phyloP scores from a whole-genome alignment of 2,329 filamentous ascomycete species.

The Colletotrichum somersetense region DNA sequence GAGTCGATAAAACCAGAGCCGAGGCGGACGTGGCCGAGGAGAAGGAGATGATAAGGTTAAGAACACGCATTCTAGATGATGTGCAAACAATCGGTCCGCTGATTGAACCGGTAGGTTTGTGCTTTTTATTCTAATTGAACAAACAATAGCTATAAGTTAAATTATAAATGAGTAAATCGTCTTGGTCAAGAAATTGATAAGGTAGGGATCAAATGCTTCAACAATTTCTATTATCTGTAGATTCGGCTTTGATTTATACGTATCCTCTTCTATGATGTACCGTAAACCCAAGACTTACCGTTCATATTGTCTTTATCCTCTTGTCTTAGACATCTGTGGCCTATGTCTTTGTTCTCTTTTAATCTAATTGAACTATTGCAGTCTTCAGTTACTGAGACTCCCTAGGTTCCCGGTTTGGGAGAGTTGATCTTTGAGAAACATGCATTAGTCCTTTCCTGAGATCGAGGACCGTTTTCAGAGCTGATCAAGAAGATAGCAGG shows the following conservation, averaged over 20 bases:
- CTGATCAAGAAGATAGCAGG: background rate
- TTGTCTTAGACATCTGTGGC: background rate
- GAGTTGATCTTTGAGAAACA: too few species aligned
- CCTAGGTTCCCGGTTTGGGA: too few species aligned
- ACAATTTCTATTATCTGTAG: background rate
- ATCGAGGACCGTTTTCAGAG: background rate
- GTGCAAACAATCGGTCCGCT: too few species aligned
- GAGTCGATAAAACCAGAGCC: background rate
- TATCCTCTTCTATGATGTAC: background rate
- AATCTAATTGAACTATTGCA: background rate
- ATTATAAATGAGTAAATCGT: too few species aligned
- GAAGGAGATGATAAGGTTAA: background rate
- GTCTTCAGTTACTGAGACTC: too few species aligned
- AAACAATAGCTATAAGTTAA: too few species aligned
- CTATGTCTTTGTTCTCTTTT: background rate
- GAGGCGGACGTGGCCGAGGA: background rate
- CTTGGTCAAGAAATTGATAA: background rate
- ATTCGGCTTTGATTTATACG: background rate
- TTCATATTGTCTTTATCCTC: background rate
- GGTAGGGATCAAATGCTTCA: background rate
- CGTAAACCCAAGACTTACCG: background rate
- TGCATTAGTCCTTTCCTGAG: background rate
- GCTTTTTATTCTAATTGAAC: too few species aligned
- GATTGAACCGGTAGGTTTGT: too few species aligned
- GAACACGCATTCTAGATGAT: background rate